Evolutionary conservation across 148 eudicot species (phyloP).

Genomic region (Cornus florida): DNA sequence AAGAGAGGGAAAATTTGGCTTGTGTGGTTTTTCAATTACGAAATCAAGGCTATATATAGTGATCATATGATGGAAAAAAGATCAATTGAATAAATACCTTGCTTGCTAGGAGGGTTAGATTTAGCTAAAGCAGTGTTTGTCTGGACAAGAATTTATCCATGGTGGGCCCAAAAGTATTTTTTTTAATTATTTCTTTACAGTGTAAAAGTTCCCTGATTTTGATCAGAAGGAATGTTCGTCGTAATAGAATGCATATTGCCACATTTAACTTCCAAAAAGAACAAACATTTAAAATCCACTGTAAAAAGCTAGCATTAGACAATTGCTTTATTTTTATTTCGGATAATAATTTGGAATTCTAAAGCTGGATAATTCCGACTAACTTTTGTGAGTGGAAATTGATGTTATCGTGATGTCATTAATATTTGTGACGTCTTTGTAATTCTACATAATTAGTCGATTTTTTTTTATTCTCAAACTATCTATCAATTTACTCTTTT

Average conservation of each 20-base stretch:
- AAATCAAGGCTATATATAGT: conserved; percentile 42
- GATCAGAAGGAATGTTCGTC: neutral
- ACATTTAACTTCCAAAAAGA: no score
- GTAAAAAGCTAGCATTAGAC: no score
- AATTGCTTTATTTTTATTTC: no score
- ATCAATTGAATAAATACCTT: conserved; percentile 65
- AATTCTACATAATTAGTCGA: no score
- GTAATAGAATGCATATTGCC: neutral
- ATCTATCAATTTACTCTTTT: no score
- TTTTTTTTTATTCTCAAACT: no score
- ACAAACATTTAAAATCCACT: no score
- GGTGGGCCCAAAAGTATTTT: conserved; percentile 1
- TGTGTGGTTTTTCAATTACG: conserved; percentile 18
- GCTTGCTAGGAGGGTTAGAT: conserved; percentile 51
- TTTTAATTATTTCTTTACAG: neutral
- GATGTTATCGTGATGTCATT: no score
- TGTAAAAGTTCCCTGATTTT: neutral
- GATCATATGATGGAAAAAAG: conserved; percentile 19
- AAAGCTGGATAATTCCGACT: no score
- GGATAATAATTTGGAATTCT: no score
- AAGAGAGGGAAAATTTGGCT: neutral
- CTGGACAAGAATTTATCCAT: conserved; percentile 27
- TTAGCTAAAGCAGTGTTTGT: conserved; percentile 38
- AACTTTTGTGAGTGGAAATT: no score
- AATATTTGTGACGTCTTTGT: no score